Percentiles rank a stretch among this genome's conserved stretches.
These are phyloP conservation scores for Psilocybe mexicana DNA, from an alignment of 1,284 basidiomycete species.

Conservation along the genomic window DNA sequence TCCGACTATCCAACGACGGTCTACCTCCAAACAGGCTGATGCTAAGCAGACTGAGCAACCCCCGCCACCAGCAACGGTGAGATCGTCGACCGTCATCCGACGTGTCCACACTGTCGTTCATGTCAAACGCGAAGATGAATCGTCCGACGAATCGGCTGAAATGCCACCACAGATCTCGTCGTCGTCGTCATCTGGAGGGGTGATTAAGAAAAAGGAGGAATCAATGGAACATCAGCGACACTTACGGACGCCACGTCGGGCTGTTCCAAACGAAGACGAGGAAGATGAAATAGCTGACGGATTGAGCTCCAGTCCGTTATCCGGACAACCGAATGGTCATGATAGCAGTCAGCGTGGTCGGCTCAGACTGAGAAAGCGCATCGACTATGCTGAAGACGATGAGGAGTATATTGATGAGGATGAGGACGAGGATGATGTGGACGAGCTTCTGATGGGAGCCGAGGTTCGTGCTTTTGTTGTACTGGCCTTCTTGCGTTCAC, in stretches of 20 bases:
- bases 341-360: neutral
- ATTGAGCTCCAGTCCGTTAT: neutral
- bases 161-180: neutral
- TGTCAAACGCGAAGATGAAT: conserved; percentile 39
- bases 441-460: conserved; percentile 56
- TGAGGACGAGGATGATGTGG: conserved; percentile 46
- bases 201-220: conserved; percentile 18
- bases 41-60: neutral
- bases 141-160: conserved; percentile 27
- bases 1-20: neutral
- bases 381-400: conserved; percentile 25
- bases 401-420: conserved; percentile 22
- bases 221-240: conserved; percentile 17
- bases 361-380: conserved; percentile 16
- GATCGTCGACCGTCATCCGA: conserved; percentile 35
- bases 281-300: conserved; percentile 5
- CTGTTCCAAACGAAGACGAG: conserved; percentile 17
- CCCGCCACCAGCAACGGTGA: neutral
- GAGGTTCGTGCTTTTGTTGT: conserved; percentile 37
- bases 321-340: neutral
- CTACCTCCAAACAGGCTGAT: neutral
- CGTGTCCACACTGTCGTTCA: conserved; percentile 43
- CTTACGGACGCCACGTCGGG: conserved; percentile 16
- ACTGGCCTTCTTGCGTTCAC: neutral
- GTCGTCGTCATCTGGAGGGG: no score